Base-by-base conservation (phyloP, 139 green algal genomes). In the Trebouxia sp. region DNA sequence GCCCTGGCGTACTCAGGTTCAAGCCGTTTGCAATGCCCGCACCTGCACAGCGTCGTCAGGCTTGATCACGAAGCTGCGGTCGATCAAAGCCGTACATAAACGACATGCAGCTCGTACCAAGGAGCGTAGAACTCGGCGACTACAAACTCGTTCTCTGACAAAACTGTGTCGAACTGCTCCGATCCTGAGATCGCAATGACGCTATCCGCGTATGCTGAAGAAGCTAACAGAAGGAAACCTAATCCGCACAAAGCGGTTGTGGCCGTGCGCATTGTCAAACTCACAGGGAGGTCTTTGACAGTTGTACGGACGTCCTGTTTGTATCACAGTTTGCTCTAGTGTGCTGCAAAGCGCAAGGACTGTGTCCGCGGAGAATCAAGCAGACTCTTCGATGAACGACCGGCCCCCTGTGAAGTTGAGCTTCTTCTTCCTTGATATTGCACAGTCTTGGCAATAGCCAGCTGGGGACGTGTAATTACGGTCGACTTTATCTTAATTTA, bases 1-100 rank as follows among this genome's bases (percentile, higher is more conserved):
- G 87, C 87, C 65, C 82, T 83, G 39, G 80, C 83, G 24, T 75
- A 91, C 74, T 89, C 85, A 1, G 87, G 85, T 39, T 76, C 83
- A 12, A 91, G 41, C 7, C 51, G 78, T 41, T 84, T 84, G 51
- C 80, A 84, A 28, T 84, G 80, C 39, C 79, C 79, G 45, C 79
- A 83, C 67, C 67, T 77, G 39, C 39, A 41, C 6, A 24, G 39
- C 53, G 41, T 14, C 26, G 4, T 11, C 39, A 24, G 1, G 20
- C 10, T n/a, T 55, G 39, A 51, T 47, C 55, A 30, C n/a, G n/a
- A n/a, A n/a, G n/a, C n/a, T n/a, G n/a, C n/a, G n/a, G n/a, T n/a
- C n/a, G n/a, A n/a, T n/a, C n/a, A n/a, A n/a, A n/a, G n/a, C n/a
- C n/a, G n/a, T n/a, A n/a, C n/a, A n/a, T 41, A 47, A 37, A 22